Percentiles rank a stretch among this genome's conserved stretches.
Conservation (phyloP, 805 yeast species). For the Naumovozyma baii region DNA sequence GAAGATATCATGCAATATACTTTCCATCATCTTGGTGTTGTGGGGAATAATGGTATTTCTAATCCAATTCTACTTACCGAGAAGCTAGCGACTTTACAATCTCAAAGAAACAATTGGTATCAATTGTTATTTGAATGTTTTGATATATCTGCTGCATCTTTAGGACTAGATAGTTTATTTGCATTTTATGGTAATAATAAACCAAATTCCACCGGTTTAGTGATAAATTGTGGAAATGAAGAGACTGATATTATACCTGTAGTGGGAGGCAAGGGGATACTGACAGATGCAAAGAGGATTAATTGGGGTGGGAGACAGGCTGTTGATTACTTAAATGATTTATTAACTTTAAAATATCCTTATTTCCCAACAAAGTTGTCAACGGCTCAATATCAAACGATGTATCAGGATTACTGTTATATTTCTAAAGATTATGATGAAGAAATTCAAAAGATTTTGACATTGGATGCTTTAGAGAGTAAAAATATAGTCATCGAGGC, state of each 20-base stretch:
- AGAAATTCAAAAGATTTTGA: constrained; percentile 50
- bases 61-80: constrained; percentile 81
- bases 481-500: constrained; percentile 77
- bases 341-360: constrained; percentile 77
- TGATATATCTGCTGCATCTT: constrained; percentile 58
- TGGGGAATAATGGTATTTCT: constrained; percentile 42
- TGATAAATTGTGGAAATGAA: constrained; percentile 75
- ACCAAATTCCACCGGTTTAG: constrained; percentile 46
- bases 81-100: constrained; percentile 55
- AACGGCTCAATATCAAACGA: constrained; percentile 49
- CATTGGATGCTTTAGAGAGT: constrained; percentile 51
- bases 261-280: constrained; percentile 52
- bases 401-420: constrained; percentile 72
- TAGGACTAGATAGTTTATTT: constrained; percentile 78
- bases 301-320: constrained; percentile 88
- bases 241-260: constrained; percentile 79
- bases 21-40: constrained; percentile 68
- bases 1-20: constrained; percentile 79
- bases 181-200: constrained; percentile 62
- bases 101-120: constrained; percentile 65
- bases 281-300: constrained; percentile 65
- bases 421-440: constrained; percentile 57
- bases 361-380: constrained; percentile 73
- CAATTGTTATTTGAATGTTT: constrained; percentile 83
- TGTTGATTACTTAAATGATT: constrained; percentile 48